Evolutionary conservation across 345 rosid genomes (phyloP), one percentile per base, ranked within the genome.

Genomic region (Hypericum perforatum): DNA sequence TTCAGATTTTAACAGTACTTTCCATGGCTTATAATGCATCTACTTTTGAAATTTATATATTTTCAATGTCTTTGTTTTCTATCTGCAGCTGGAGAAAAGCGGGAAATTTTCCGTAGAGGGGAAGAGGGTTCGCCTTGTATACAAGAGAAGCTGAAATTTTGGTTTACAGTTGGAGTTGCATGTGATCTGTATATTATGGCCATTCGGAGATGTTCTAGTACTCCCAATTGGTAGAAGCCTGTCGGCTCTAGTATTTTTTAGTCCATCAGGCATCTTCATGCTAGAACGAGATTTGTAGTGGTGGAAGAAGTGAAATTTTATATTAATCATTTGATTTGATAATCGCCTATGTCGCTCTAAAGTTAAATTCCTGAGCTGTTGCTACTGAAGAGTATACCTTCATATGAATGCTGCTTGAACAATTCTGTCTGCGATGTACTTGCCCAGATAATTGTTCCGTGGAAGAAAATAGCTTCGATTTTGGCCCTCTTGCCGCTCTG

Each of bases 21-120:
- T 22, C 32, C 32, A 22, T 22, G 32, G 32, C 32, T 4, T 22
- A 22, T n/a, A n/a, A n/a, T 22, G 32, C 32, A 22, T 22, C 32
- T 22, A 22, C 32, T 22, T 22, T 4, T 22, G 32, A 22, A 22
- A 22, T 22, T 4, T 4, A 22, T 22, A 1, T 1, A 22, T 22
- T 22, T 22, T 22, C 32, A 22, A 22, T 22, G 32, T 22, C 43
- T 48, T 32, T 44, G 5, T 9, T 5, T 64, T 38, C 42, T 68
- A 11, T 36, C 9, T 74, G 79, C 90, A 91, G 98, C 69, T 87
- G 62, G 88, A 82, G 63, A 76, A 89, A 43, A 81, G 88, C 64
- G 60, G 39, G 22, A 85, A 78, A 60, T 91, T 91, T 65, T 67
- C 48, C 36, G 67, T 85, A 32, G 86, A 79, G 54, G 88, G 98